Evolutionary conservation across 768 basidiomycete genomes (phyloP), one percentile per base, ranked within the genome.

Genomic region (Phylloporus arenicola): DNA sequence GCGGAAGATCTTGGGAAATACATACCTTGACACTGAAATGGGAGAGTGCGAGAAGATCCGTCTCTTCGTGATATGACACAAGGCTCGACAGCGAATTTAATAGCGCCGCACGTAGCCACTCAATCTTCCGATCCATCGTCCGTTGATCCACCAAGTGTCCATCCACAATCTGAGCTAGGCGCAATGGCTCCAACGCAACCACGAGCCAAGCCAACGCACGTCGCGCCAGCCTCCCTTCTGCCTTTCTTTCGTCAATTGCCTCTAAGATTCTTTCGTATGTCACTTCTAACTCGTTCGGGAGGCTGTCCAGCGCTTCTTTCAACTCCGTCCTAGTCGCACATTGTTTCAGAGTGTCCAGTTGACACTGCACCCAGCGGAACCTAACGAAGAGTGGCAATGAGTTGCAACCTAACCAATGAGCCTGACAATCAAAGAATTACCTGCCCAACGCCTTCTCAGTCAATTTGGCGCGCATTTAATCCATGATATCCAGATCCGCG

Each of bases 341-440:
- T 12, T 13, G 40, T n/a, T 30, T 22, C 0, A 52, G 35, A 3
- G 35, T 17, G 24, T 52, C 46, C 1, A 52, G 13, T 14, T 52
- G 51, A 6, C 51, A 52, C 8, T 47, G 45, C 8, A 47, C 39
- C 51, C 51, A 52, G 1, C 51, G 51, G 5, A 52, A 52, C 14
- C 51, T 52, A 11, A 1, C 3, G n/a, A 27, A 6, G 22, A 24
- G 37, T n/a, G n/a, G 37, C 14, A 2, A 5, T 49, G 17, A 44
- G 29, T 39, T 3, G 2, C 6, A 1, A 17, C 1, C 1, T 8
- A 11, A 20, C 4, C 22, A 24, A 24, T 24, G 22, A 24, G 22
- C 22, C 22, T 24, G 22, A 14, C 14, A 2, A 19, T 0, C 1
- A 38, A 12, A 22, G 6, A 24, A 16, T 37, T 14, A 52, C 51